phyloP scores from a whole-genome alignment of 352 stramenopile species.

The Globisporangium polare region DNA sequence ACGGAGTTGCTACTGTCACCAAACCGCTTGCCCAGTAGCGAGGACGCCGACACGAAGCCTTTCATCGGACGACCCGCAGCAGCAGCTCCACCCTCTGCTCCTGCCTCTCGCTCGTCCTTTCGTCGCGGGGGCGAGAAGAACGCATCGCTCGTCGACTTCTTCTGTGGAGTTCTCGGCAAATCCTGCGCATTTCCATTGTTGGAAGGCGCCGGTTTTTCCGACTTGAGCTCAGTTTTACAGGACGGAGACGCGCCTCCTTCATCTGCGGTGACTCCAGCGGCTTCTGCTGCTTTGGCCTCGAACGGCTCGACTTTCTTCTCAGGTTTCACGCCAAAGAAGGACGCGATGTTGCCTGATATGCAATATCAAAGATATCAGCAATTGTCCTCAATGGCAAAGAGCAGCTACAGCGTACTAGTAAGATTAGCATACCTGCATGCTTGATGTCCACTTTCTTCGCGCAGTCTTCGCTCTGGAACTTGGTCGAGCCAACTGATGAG shows the following conservation, averaged over 20 bases:
- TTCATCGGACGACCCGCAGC: background rate
- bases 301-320: slow-evolving; percentile 17
- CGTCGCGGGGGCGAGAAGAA: slow-evolving; percentile 6
- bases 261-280: background rate
- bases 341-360: slow-evolving; percentile 55
- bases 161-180: background rate
- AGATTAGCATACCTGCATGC: slow-evolving; percentile 50
- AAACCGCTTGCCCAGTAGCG: slow-evolving; percentile 39
- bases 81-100: background rate
- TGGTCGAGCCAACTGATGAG: slow-evolving; percentile 55
- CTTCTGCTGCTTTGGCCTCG: background rate
- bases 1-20: background rate
- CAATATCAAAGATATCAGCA: background rate
- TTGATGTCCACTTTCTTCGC: slow-evolving; percentile 76
- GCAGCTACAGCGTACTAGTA: too few relatives aligned
- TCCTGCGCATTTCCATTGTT: background rate
- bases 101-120: slow-evolving; percentile 1
- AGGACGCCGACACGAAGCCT: slow-evolving; percentile 42
- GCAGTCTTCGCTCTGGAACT: slow-evolving; percentile 75
- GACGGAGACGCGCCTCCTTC: background rate
- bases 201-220: background rate
- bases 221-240: background rate
- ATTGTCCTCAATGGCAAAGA: too few relatives aligned
- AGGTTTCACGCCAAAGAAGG: slow-evolving; percentile 53
- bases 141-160: slow-evolving; percentile 4